Evolutionary conservation across 306 rosid genomes (phyloP).

Genomic region (Luffa acutangula): DNA sequence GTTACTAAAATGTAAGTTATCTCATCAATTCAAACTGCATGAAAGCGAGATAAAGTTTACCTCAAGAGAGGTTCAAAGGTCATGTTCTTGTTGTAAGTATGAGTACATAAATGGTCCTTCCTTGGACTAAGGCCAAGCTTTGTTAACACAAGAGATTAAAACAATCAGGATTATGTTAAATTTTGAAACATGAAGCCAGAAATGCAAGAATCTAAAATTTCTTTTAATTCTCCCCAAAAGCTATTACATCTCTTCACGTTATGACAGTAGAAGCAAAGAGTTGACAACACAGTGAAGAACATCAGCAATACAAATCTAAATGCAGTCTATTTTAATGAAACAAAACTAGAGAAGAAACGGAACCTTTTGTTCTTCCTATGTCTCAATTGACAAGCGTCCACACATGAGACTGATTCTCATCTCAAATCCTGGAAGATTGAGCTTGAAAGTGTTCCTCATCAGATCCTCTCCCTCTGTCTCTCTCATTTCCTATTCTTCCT

Average conservation of each 20-base stretch:
- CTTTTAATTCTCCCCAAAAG: neutral
- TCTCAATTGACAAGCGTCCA: neutral
- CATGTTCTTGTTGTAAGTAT: neutral
- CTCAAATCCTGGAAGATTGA: neutral
- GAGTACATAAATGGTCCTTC: neutral
- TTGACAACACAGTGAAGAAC: neutral
- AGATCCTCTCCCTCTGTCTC: neutral
- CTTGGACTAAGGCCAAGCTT: neutral
- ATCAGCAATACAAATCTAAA: neutral
- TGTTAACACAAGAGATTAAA: neutral
- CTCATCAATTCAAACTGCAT: no score
- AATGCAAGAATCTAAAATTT: neutral
- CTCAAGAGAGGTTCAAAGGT: neutral
- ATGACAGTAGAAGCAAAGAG: neutral
- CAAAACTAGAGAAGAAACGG: neutral
- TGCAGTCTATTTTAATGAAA: neutral
- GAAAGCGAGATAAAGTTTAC: no score
- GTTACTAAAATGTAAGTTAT: no score
- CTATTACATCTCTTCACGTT: neutral
- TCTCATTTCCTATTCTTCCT: conserved; percentile 37
- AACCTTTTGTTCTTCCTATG: neutral
- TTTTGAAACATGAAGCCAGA: neutral
- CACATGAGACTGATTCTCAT: neutral
- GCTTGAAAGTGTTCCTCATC: neutral
- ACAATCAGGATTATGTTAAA: neutral